Evolutionary conservation across 78 protist species (phyloP), one percentile per base, ranked within the genome.

Genomic region (Ministeria vibrans): DNA sequence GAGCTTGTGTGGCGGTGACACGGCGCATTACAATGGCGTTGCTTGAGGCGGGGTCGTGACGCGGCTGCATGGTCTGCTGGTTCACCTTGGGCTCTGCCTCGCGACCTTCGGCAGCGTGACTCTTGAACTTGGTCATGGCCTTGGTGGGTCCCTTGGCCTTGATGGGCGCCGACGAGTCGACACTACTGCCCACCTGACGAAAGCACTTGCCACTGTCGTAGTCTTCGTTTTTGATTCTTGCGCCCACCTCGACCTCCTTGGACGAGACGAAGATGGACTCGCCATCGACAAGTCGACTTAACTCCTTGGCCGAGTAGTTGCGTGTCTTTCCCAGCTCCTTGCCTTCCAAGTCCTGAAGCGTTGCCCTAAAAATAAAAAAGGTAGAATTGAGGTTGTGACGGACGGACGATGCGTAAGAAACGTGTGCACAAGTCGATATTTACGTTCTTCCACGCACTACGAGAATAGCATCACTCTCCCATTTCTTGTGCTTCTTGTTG

Each of bases 401-500:
- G n/a, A n/a, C n/a, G n/a, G n/a, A n/a, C n/a, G n/a, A n/a, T n/a
- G n/a, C n/a, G n/a, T n/a, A n/a, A n/a, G n/a, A n/a, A n/a, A n/a
- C n/a, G n/a, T n/a, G n/a, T n/a, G n/a, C n/a, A n/a, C n/a, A n/a
- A n/a, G n/a, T n/a, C n/a, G n/a, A n/a, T n/a, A n/a, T n/a, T n/a
- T n/a, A n/a, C n/a, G 11, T 59, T 9, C 64, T 22, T 11, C 64
- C 64, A 22, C 27, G 18, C 34, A 72, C 62, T 11, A 72, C 42
- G 44, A 45, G 28, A 25, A 72, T 27, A 28, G 46, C 77, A 27
- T 72, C 77, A 41, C 66, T 45, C n/a, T 74, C 68, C 78, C 78
- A 74, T 23, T 4, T 74, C 45, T 74, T 74, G 78, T 74, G 78
- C 78, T 74, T 74, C 78, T 74, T 74, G 27, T 5, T 42, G 43